Evolutionary conservation across 2,329 filamentous ascomycete species (phyloP).

Genomic region (Coniochaeta hoffmannii): DNA sequence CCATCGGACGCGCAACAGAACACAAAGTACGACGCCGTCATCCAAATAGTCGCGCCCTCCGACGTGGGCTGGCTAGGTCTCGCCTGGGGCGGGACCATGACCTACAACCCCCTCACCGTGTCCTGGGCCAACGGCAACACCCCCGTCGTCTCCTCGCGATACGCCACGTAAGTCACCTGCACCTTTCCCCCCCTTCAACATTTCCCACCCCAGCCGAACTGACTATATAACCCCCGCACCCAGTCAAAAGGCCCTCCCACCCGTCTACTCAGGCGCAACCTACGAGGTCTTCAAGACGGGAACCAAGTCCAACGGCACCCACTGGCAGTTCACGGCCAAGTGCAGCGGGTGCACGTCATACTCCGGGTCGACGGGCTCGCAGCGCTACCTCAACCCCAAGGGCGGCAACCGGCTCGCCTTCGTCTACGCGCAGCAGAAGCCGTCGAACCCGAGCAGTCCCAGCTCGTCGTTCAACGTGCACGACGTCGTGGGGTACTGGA

Average conservation of each 20-base stretch:
- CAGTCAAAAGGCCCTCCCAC: conserved; percentile 17
- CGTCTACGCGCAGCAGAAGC: conserved; percentile 15
- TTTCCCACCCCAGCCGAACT: not conserved
- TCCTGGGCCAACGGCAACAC: conserved; percentile 33
- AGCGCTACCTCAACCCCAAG: conserved; percentile 15
- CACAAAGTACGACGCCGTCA: conserved; percentile 13
- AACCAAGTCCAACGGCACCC: conserved; percentile 28
- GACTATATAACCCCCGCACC: not conserved
- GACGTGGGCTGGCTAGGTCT: conserved; percentile 39
- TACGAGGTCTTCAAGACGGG: conserved; percentile 27
- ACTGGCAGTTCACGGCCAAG: conserved; percentile 31
- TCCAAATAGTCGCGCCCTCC: conserved; percentile 33
- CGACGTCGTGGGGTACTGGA: conserved; percentile 19
- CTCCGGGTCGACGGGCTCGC: conserved; percentile 9
- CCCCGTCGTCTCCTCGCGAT: conserved; percentile 32
- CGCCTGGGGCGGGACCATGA: conserved; percentile 40
- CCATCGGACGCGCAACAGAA: conserved; percentile 9
- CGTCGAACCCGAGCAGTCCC: conserved; percentile 12
- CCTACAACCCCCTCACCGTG: conserved; percentile 34
- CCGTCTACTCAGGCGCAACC: conserved; percentile 19
- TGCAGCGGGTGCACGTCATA: conserved; percentile 22
- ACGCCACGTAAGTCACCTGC: conserved; percentile 29
- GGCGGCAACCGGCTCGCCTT: conserved; percentile 21
- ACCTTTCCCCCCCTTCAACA: not conserved
- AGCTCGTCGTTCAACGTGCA: conserved; percentile 15